Percentiles rank a stretch among this genome's conserved stretches.
phyloP scores from a whole-genome alignment of 2,329 filamentous ascomycete genomes.

The Pezicula radicicola region DNA sequence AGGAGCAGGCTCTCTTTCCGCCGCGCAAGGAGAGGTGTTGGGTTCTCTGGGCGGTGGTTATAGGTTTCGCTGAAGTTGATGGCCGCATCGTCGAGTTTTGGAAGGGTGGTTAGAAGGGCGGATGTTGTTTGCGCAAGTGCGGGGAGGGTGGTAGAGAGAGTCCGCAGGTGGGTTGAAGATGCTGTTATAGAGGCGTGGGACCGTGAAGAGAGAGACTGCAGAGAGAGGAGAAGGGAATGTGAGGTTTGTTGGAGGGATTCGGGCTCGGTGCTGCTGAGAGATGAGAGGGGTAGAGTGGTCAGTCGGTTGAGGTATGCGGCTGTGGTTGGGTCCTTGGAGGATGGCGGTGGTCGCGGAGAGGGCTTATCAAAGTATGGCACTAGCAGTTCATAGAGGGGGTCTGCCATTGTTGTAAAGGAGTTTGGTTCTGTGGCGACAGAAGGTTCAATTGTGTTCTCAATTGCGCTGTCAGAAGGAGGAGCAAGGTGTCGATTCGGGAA shows the following conservation, averaged over 20 bases:
- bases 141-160: constrained; percentile 70
- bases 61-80: constrained; percentile 81
- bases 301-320: constrained; percentile 74
- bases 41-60: constrained; percentile 67
- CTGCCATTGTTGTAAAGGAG: constrained; percentile 49
- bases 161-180: constrained; percentile 75
- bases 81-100: constrained; percentile 74
- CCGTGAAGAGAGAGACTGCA: constrained; percentile 85
- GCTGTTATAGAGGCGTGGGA: constrained; percentile 83
- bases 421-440: constrained; percentile 7
- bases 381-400: constrained; percentile 74
- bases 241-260: constrained; percentile 76
- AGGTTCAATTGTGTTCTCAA: not conserved
- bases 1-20: constrained; percentile 79
- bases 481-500: too few relatives aligned
- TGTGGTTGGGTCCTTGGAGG: constrained; percentile 47
- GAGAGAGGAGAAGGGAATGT: constrained; percentile 75
- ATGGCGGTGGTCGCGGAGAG: constrained; percentile 35
- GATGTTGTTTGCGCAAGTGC: constrained; percentile 61
- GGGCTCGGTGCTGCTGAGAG: constrained; percentile 72
- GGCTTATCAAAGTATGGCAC: constrained; percentile 54
- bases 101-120: constrained; percentile 69
- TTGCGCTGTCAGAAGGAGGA: too few relatives aligned
- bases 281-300: constrained; percentile 70
- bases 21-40: constrained; percentile 60